Percentiles rank a stretch among this genome's conserved stretches.
Conservation (phyloP, 768 basidiomycete genomes). For the Nidularia sp. region DNA sequence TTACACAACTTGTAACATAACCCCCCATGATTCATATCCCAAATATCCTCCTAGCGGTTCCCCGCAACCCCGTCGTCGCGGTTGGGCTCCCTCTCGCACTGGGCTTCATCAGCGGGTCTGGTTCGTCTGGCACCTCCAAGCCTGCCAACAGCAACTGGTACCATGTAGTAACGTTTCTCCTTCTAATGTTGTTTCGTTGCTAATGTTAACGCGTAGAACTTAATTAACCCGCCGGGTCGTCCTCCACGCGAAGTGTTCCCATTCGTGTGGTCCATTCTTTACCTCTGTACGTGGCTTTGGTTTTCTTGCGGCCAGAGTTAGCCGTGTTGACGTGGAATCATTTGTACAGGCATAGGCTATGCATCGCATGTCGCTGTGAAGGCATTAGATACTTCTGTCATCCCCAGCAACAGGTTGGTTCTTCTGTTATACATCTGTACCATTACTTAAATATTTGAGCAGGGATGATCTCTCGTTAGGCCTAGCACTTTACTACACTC, state of each 20-base stretch:
- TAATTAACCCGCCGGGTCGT: constrained; percentile 45
- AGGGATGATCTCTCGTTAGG: constrained; percentile 41
- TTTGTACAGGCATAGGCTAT: constrained; percentile 52
- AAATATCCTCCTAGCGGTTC: constrained; percentile 46
- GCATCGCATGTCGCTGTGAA: constrained; percentile 60
- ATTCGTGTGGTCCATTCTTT: constrained; percentile 53
- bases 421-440: neutral
- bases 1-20: no score
- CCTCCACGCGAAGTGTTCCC: constrained; percentile 54
- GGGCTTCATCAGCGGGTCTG: constrained; percentile 47
- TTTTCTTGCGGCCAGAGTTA: no score
- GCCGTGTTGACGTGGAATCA: no score
- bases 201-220: constrained; percentile 26
- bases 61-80: constrained; percentile 52
- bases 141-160: constrained; percentile 54
- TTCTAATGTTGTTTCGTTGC: neutral
- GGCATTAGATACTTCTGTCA: constrained; percentile 40
- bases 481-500: constrained; percentile 56
- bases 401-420: constrained; percentile 37
- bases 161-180: constrained; percentile 31
- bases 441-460: neutral
- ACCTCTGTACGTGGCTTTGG: constrained; percentile 22
- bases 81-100: constrained; percentile 56
- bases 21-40: constrained; percentile 27
- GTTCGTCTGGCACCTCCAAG: constrained; percentile 27